Conservation (phyloP, 2,329 filamentous ascomycete species). For the Celoporthe dispersa region DNA sequence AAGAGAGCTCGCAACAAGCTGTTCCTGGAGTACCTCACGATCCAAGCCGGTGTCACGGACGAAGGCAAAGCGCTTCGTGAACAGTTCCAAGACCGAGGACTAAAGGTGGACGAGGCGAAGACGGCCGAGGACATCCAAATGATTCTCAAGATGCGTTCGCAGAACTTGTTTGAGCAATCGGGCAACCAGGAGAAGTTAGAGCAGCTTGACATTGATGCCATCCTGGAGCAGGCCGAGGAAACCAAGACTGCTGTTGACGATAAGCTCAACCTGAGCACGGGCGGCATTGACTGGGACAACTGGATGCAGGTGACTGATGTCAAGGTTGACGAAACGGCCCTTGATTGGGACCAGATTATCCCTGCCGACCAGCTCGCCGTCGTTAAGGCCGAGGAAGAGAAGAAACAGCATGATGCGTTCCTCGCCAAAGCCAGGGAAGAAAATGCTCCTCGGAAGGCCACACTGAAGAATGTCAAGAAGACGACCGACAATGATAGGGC, state of each 20-base stretch:
- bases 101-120: conserved; percentile 77
- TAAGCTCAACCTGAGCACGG: conserved; percentile 88
- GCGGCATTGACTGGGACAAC: conserved; percentile 83
- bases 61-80: conserved; percentile 80
- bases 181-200: conserved; percentile 96
- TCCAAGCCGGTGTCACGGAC: conserved; percentile 94
- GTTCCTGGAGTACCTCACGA: conserved; percentile 95
- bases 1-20: conserved; percentile 97
- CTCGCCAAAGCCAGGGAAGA: conserved; percentile 82
- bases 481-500: conserved; percentile 63
- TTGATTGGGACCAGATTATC: conserved; percentile 98
- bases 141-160: conserved; percentile 96
- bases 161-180: conserved; percentile 98
- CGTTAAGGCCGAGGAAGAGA: conserved; percentile 87
- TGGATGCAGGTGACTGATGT: conserved; percentile 98
- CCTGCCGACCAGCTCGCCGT: conserved; percentile 88
- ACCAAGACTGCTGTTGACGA: conserved; percentile 96
- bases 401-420: conserved; percentile 80
- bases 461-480: conserved; percentile 60
- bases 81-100: conserved; percentile 78
- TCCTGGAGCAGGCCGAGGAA: conserved; percentile 94
- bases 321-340: conserved; percentile 78
- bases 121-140: conserved; percentile 94
- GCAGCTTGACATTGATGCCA: conserved; percentile 95
- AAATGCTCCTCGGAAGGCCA: conserved; percentile 78